phyloP scores from a whole-genome alignment of 352 stramenopile genomes.

The Pythium apleroticum region DNA sequence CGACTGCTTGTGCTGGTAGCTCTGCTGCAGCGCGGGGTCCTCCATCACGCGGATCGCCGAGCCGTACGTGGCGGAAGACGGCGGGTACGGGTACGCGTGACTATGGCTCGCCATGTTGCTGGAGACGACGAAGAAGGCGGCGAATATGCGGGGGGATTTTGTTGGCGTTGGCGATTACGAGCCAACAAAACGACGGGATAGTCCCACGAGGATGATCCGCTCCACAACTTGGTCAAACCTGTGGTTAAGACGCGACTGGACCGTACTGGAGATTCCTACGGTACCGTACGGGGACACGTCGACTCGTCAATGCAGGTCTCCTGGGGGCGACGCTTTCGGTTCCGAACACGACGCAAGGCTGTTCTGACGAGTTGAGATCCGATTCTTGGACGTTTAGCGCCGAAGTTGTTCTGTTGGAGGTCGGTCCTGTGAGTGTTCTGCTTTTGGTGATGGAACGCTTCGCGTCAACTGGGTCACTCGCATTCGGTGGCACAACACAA shows the following conservation, averaged over 20 bases:
- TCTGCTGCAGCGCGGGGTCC: constrained; percentile 2
- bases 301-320: not conserved
- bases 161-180: constrained; percentile 1
- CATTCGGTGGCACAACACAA: no score
- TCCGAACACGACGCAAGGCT: not conserved
- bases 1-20: constrained; percentile 8
- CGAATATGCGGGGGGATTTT: not conserved
- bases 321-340: not conserved
- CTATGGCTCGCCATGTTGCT: not conserved
- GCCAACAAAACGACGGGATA: constrained; percentile 1
- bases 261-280: not conserved
- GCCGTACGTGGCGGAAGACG: constrained; percentile 2
- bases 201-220: no score
- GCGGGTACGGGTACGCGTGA: not conserved
- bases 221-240: not conserved
- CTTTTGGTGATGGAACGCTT: constrained; percentile 6
- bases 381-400: not conserved
- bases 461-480: constrained; percentile 1
- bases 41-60: not conserved
- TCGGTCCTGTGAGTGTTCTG: constrained; percentile 8
- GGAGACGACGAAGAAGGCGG: not conserved
- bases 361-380: not conserved
- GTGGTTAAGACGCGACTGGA: no score
- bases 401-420: not conserved
- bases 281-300: not conserved